Percentiles rank a stretch among this genome's conserved stretches.
These are phyloP conservation scores for Pyrenopolyporus hunteri DNA, from an alignment of 495 filamentous ascomycete genomes.

Conservation along the genomic window DNA sequence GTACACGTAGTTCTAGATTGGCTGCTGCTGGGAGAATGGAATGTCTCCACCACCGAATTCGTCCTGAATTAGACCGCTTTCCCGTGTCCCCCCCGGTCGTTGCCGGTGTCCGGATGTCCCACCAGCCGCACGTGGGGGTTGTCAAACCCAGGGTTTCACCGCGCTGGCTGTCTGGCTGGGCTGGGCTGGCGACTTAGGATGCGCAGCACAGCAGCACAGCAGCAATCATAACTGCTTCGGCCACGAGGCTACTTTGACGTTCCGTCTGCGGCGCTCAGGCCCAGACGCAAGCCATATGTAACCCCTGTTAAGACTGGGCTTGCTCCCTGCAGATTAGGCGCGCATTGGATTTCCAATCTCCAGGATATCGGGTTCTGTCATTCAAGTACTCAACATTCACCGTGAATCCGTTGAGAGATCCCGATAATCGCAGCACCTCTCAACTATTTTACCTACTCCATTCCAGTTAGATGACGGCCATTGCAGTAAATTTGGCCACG, in stretches of 20 bases:
- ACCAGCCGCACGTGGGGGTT: conserved; percentile 35
- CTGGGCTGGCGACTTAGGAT: conserved; percentile 3
- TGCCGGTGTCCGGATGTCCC: conserved; percentile 32
- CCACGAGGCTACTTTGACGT: conserved; percentile 39
- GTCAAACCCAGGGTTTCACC: conserved; percentile 19
- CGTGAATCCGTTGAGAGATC: neutral
- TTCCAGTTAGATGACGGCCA: neutral
- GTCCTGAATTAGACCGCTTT: conserved; percentile 16
- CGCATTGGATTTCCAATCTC: conserved; percentile 6
- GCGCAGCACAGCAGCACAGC: conserved; percentile 29
- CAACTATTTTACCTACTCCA: neutral
- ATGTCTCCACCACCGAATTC: conserved; percentile 20
- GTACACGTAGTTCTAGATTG: conserved; percentile 8
- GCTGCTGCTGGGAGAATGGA: no score
- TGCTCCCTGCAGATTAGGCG: conserved; percentile 2
- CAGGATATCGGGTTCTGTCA: neutral
- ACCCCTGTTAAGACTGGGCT: conserved; percentile 6
- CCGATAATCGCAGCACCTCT: neutral
- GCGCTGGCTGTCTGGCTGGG: conserved; percentile 2
- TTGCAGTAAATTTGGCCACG: no score
- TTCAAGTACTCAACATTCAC: neutral
- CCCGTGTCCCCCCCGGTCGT: conserved; percentile 15
- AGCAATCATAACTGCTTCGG: conserved; percentile 17
- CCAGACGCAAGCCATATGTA: conserved; percentile 11
- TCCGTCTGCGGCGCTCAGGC: conserved; percentile 22